Evolutionary conservation across 495 filamentous ascomycete genomes (phyloP), one percentile per base, ranked within the genome.

Genomic region (Paragyromitra xinjiangensis): DNA sequence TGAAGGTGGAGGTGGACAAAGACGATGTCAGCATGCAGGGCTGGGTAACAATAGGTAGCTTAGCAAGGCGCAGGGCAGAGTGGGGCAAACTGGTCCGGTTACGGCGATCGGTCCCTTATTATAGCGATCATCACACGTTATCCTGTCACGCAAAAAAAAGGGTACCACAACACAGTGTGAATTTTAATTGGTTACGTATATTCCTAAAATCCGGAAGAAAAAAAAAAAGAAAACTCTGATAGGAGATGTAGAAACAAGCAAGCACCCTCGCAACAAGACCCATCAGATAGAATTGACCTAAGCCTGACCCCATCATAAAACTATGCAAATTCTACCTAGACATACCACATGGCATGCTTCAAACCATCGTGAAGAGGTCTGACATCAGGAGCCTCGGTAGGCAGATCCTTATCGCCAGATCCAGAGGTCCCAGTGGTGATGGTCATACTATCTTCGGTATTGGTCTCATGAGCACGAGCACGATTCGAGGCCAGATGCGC

Each of bases 401-500:
- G 62, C 12, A 55, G 22, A 7, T 71, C 76, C 59, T 39, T 56
- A 55, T 55, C 77, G 19, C 50, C 64, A 50, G 71, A 76, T 1
- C 75, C 75, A 5, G 77, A 80, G 37, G 64, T 80, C 14, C 74
- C 55, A 5, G 80, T 75, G 5, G 80, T 78, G 4, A 71, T 40
- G 9, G 69, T 71, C 12, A 65, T 66, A 1, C 56, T 70, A n/a
- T 72, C 73, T 19, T 81, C 79, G 0, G 59, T 72, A 8, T 84
- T 81, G 67, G 85, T 81, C 72, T 91, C 88, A 79, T 98, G 95
- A n/a, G 88, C 84, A 59, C 89, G 89, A 9, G 91, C 94, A 62
- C 95, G 92, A 64, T 89, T 89, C 8, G 94, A 90, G 22, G 94
- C 93, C 71, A 98, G 83, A 83, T 99, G 95, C 0, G 95, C 93